Percentiles rank a stretch among this genome's conserved stretches.
Evolutionary conservation across 2,329 filamentous ascomycete species (phyloP).

Genomic region (Fusarium setosum): DNA sequence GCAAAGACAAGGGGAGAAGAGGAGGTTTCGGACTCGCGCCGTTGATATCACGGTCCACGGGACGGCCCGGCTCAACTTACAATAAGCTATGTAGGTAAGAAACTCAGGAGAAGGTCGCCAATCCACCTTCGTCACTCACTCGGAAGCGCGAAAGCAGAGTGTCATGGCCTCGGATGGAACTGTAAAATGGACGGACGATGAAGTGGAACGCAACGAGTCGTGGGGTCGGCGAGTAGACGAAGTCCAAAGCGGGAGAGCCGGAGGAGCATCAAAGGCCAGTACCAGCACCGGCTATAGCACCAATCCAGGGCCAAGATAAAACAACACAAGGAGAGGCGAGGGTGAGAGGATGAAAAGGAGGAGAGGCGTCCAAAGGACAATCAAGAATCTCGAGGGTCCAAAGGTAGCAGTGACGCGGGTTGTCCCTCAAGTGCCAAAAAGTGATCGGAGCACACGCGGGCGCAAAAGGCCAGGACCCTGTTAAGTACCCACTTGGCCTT

Average conservation of each 20-base stretch:
- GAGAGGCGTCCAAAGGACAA: constrained; percentile 25
- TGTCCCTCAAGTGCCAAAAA: constrained; percentile 29
- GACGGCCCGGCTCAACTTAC: constrained; percentile 35
- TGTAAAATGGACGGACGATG: constrained; percentile 9
- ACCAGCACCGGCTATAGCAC: constrained; percentile 40
- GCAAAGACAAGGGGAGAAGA: constrained; percentile 6
- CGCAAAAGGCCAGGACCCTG: constrained; percentile 38
- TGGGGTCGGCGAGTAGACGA: background rate
- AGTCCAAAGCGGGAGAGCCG: constrained; percentile 10
- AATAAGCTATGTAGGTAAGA: constrained; percentile 23
- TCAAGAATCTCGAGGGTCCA: constrained; percentile 31
- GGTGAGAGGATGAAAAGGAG: constrained; percentile 24
- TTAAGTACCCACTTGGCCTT: constrained; percentile 38
- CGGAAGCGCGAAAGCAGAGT: constrained; percentile 26
- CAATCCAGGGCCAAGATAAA: constrained; percentile 31
- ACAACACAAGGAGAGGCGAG: constrained; percentile 15
- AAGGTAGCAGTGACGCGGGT: constrained; percentile 34
- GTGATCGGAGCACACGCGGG: constrained; percentile 42
- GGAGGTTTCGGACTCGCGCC: constrained; percentile 21
- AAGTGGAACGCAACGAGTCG: constrained; percentile 10
- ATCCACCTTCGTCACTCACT: constrained; percentile 29
- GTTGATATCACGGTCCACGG: constrained; percentile 15
- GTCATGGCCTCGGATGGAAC: constrained; percentile 36
- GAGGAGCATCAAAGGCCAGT: constrained; percentile 31
- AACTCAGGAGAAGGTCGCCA: constrained; percentile 22